These are phyloP conservation scores for Porcisia hertigi DNA, from an alignment of 208 protist species.

Conservation along the genomic window DNA sequence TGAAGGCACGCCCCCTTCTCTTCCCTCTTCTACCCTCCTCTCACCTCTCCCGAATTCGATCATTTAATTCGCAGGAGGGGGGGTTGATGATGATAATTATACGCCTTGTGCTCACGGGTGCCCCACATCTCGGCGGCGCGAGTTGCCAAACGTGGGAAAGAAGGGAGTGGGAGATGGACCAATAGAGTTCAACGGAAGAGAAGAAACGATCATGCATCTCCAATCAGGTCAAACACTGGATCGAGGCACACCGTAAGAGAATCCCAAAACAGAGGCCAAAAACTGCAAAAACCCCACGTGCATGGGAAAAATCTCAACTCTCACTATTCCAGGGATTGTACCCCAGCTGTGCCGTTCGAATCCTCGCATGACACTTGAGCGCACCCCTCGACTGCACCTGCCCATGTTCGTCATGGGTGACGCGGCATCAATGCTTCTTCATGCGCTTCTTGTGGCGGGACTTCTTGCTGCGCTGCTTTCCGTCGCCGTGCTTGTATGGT, in stretches of 20 bases:
- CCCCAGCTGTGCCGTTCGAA: not conserved
- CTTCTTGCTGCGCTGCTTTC: slow-evolving; percentile 73
- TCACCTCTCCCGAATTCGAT: not conserved
- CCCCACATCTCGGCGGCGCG: not conserved
- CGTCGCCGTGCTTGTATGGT: slow-evolving; percentile 57
- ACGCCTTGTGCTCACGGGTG: not conserved
- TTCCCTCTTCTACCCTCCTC: not conserved
- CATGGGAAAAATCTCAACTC: not conserved
- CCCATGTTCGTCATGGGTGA: not conserved
- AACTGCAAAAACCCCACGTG: not conserved
- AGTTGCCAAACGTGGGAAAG: not conserved
- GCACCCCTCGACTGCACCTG: not conserved
- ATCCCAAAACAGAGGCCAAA: too few species aligned
- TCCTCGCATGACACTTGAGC: not conserved
- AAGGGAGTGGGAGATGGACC: not conserved
- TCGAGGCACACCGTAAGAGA: not conserved
- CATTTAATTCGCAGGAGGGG: not conserved
- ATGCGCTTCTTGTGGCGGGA: slow-evolving; percentile 64
- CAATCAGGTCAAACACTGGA: not conserved
- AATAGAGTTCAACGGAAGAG: not conserved
- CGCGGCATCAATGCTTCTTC: slow-evolving; percentile 55
- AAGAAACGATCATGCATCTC: not conserved
- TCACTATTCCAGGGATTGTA: not conserved
- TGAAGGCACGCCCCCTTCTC: too few species aligned
- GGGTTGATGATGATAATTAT: not conserved